Evolutionary conservation across 257 asterid genomes (phyloP).

Genomic region (Cinchona pubescens): DNA sequence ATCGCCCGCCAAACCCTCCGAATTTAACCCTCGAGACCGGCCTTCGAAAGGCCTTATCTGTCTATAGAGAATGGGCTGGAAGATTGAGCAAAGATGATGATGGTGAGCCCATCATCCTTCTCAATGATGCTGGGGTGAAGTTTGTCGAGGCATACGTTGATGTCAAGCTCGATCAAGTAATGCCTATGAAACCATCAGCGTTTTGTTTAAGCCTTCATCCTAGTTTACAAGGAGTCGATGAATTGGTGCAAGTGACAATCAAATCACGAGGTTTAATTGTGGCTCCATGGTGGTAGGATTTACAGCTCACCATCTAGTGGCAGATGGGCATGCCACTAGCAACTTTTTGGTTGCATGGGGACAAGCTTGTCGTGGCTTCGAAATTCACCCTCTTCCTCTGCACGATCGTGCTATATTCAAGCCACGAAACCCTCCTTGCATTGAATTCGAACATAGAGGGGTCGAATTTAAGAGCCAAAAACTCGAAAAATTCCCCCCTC

Average conservation of each 20-base stretch:
- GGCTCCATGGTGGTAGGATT: constrained; percentile 82
- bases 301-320: constrained; percentile 73
- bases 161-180: constrained; percentile 39
- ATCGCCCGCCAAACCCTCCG: constrained; percentile 69
- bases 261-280: constrained; percentile 67
- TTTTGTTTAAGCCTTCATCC: constrained; percentile 66
- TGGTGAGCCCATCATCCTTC: constrained; percentile 43
- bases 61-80: constrained; percentile 77
- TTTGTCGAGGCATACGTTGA: constrained; percentile 76
- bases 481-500: constrained; percentile 32
- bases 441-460: constrained; percentile 64
- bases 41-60: constrained; percentile 50
- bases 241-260: constrained; percentile 77
- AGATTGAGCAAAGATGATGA: constrained; percentile 48
- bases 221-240: constrained; percentile 40
- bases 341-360: constrained; percentile 89
- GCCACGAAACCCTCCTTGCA: constrained; percentile 51
- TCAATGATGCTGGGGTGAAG: constrained; percentile 66
- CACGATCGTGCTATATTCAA: constrained; percentile 56
- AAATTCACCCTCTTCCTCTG: constrained; percentile 43
- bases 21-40: constrained; percentile 51
- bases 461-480: constrained; percentile 42
- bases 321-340: constrained; percentile 70
- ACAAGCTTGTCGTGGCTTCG: constrained; percentile 50
- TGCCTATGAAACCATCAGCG: constrained; percentile 47